Evolutionary conservation across 495 filamentous ascomycete genomes (phyloP), one percentile per base, ranked within the genome.

Genomic region (Podospora comata): DNA sequence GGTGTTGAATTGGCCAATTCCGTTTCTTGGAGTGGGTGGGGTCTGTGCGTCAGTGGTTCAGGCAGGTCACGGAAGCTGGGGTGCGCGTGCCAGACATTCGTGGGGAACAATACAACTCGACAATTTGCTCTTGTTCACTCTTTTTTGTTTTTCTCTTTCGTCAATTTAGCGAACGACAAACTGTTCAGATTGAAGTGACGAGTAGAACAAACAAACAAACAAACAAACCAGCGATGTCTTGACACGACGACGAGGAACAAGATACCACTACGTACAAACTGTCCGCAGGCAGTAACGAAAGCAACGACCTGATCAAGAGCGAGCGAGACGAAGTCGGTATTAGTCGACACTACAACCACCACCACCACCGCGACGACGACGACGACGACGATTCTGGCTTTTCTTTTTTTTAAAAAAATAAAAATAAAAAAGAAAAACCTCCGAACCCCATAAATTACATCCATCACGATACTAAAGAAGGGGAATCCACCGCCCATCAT

Each of bases 401-500:
- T 59, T 27, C 20, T 27, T 18, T 13, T 9, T 59, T 27, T 59
- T 20, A 23, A 23, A 23, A 23, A 23, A 23, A n/a, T n/a, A n/a
- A n/a, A 0, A 23, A 23, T 0, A 5, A 26, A 57, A 26, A 57
- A 57, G 2, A 5, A 23, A 57, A 13, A 7, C 55, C 16, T 16
- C 5, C 5, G 18, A 57, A 1, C 58, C 58, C 58, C 19, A 5
- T 30, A 26, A 7, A n/a, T 57, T 57, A 57, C 1, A 11, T 57
- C 5, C n/a, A 58, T 19, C 5, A 20, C 16, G 19, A 18, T 58
- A 7, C 3, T 15, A 58, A 11, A 4, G 4, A 26, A 58, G 23
- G 23, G n/a, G 23, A 58, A 32, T 7, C 20, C 30, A 53, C 65
- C 27, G 23, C 23, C 23, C 23, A 70, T 65, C 57, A 85, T 85